Evolutionary conservation across 192 early-diverging fungal species (phyloP).

Genomic region (Dispira simplex): DNA sequence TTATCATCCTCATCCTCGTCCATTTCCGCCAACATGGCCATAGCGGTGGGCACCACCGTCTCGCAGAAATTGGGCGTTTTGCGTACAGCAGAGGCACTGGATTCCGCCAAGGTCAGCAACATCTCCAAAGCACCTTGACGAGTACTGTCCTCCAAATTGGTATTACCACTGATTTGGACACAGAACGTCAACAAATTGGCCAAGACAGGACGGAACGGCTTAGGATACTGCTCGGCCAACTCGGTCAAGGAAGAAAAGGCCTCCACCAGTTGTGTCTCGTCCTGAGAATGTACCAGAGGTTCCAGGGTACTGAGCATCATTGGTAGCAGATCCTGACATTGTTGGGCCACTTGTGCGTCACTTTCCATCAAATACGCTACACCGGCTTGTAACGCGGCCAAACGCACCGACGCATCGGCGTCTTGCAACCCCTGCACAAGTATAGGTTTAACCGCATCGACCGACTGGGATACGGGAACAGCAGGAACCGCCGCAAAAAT

Average conservation of each 20-base stretch:
- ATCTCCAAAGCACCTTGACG: slow-evolving; percentile 87
- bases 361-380: slow-evolving; percentile 62
- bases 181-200: slow-evolving; percentile 58
- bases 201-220: slow-evolving; percentile 69
- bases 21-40: slow-evolving; percentile 91
- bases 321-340: slow-evolving; percentile 43
- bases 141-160: slow-evolving; percentile 61
- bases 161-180: slow-evolving; percentile 61
- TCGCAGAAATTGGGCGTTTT: slow-evolving; percentile 72
- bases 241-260: slow-evolving; percentile 69
- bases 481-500: slow-evolving; percentile 74
- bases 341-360: slow-evolving; percentile 31
- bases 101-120: slow-evolving; percentile 80
- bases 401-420: slow-evolving; percentile 44
- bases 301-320: slow-evolving; percentile 71
- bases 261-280: slow-evolving; percentile 56
- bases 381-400: slow-evolving; percentile 59
- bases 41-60: slow-evolving; percentile 67
- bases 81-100: slow-evolving; percentile 74
- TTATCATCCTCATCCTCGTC: slow-evolving; percentile 53
- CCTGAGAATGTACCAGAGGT: slow-evolving; percentile 45
- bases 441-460: slow-evolving; percentile 47
- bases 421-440: slow-evolving; percentile 62
- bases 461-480: slow-evolving; percentile 56
- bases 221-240: slow-evolving; percentile 67